Base-by-base conservation (phyloP, 2,329 filamentous ascomycete genomes). In the Colletotrichum lupini region DNA sequence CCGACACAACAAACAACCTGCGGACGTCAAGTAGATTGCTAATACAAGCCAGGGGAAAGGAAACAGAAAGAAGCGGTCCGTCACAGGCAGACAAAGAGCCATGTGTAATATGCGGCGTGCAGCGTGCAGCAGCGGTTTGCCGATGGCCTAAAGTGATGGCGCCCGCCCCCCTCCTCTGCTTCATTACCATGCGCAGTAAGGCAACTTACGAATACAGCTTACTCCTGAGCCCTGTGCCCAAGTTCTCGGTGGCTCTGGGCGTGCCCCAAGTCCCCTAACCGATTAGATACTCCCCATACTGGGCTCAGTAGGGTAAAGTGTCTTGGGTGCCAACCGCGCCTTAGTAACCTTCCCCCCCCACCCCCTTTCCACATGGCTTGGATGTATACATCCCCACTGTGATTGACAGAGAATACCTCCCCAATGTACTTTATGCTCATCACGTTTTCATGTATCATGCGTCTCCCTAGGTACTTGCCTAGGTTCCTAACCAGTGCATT, bases 11-110 rank as follows among this genome's bases (percentile, higher is more conserved):
- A 32, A 58, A 19, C 61, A 49, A 49, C 16, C 42, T n/a, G 42
- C n/a, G 7, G 16, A 70, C 42, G 55, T 49, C 68, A 19, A 19
- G 26, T 60, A 67, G 30, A 67, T 70, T 60, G 42, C 22, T 4
- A 12, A 53, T 24, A 12, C 46, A 22, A 16, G 9, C n/a, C 59
- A 16, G 28, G 12, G 46, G 57, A 59, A 59, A 37, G 57, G 9
- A n/a, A 26, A 11, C n/a, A 53, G 32, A 28, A 28, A 37, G 28
- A 60, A 53, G 35, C 16, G 42, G 28, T 11, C 28, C 14, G n/a
- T 8, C 22, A 24, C 26, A 32, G 19, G 32, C 19, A 14, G 52
- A 57, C 24, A 22, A 65, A 28, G 62, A 42, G 35, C 11, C 9
- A 32, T 35, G 61, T 49, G 32, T 63, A 35, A 35, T 35, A 53